Conservation (phyloP, 2,329 filamentous ascomycete species). For the Colletotrichum chrysophilum region DNA sequence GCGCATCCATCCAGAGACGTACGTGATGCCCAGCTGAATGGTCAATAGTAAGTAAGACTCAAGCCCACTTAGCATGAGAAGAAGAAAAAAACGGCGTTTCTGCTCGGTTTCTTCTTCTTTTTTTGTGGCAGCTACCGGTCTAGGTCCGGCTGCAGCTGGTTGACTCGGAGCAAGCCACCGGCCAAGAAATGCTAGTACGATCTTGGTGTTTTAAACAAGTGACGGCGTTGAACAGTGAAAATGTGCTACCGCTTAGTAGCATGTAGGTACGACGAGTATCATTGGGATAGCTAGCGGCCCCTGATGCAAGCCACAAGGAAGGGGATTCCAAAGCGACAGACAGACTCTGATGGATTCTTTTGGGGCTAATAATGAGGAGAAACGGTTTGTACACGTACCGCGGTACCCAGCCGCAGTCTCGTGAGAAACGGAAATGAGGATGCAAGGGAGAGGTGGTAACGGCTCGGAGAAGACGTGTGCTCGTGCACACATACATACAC, state of each 20-base stretch:
- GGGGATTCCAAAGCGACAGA: not conserved
- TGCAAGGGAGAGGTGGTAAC: slow-evolving; percentile 4
- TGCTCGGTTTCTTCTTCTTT: not conserved
- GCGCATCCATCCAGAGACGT: not conserved
- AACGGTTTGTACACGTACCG: not conserved
- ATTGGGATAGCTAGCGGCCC: not conserved
- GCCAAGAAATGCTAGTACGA: not conserved
- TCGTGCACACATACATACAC: not conserved
- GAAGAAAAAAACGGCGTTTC: not conserved
- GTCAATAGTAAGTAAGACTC: not conserved
- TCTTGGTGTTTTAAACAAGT: not conserved
- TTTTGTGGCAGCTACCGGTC: not conserved
- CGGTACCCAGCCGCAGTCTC: not conserved
- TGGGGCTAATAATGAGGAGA: not conserved
- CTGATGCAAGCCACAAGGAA: not conserved
- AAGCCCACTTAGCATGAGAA: not conserved
- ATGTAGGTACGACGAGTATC: not conserved
- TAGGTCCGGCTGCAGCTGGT: not conserved
- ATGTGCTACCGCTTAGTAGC: not conserved
- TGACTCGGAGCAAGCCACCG: not conserved
- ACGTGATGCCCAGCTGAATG: not conserved
- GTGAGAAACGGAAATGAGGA: not conserved
- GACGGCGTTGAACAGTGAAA: not conserved
- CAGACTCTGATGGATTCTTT: not conserved
- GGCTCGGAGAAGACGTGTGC: not conserved